These are phyloP conservation scores for Alternaria hordeiaustralica DNA, from an alignment of 2,329 filamentous ascomycete genomes.

Conservation along the genomic window DNA sequence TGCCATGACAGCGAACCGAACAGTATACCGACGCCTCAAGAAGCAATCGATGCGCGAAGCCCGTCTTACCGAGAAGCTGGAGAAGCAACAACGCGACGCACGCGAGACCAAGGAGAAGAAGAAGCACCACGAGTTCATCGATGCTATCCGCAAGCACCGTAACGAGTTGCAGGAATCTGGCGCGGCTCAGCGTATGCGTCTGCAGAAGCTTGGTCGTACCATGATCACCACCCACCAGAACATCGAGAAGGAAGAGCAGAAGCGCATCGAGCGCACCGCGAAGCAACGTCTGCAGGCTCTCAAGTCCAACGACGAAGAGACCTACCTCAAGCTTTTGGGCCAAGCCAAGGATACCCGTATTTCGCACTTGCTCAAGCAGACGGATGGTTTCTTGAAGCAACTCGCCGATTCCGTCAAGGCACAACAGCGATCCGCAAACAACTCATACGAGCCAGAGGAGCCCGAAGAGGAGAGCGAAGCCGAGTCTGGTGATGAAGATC, in stretches of 20 bases:
- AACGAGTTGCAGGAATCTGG: conserved; percentile 76
- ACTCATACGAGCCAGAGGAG: conserved; percentile 77
- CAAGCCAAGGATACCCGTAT: conserved; percentile 99
- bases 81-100: conserved; percentile 97
- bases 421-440: conserved; percentile 83
- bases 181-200: conserved; percentile 71
- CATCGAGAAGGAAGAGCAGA: conserved; percentile 99
- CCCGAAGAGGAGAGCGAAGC: conserved; percentile 59
- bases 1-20: conserved; percentile 94
- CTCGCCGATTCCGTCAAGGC: conserved; percentile 92
- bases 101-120: conserved; percentile 97
- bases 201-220: conserved; percentile 84
- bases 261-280: conserved; percentile 93
- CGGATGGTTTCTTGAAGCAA: conserved; percentile 95
- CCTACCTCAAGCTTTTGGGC: conserved; percentile 95
- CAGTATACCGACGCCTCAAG: conserved; percentile 91
- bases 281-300: conserved; percentile 99
- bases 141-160: conserved; percentile 82
- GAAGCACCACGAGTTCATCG: conserved; percentile 91
- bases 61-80: conserved; percentile 96
- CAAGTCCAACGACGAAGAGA: conserved; percentile 99
- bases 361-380: conserved; percentile 94
- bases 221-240: conserved; percentile 92
- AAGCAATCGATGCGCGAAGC: conserved; percentile 96
- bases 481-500: conserved; percentile 69